These are phyloP conservation scores for Picea glauca DNA, from an alignment of 75 land plant genomes.

Conservation along the genomic window DNA sequence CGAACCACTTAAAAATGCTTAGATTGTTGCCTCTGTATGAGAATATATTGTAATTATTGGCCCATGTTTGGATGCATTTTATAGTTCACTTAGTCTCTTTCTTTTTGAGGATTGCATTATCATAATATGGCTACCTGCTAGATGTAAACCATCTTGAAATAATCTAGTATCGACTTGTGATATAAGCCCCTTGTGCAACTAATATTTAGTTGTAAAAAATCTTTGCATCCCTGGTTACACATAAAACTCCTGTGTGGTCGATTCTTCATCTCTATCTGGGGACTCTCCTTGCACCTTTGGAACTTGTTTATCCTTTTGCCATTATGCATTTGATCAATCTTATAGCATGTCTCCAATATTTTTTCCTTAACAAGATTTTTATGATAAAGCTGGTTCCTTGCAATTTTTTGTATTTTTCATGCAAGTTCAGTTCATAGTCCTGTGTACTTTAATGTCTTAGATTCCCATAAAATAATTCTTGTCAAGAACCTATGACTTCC, in stretches of 20 bases:
- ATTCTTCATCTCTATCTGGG: too few species aligned
- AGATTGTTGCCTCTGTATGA: neutral
- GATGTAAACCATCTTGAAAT: too few species aligned
- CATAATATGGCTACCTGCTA: neutral
- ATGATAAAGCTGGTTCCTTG: neutral
- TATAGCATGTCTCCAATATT: neutral
- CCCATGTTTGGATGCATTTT: neutral
- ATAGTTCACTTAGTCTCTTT: neutral
- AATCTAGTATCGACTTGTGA: neutral
- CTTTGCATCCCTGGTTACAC: too few species aligned
- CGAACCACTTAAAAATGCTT: too few species aligned
- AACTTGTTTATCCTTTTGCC: neutral
- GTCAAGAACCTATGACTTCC: neutral
- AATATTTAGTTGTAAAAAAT: too few species aligned
- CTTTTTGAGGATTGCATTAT: neutral
- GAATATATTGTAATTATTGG: neutral
- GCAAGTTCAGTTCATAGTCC: neutral
- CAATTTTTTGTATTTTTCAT: neutral
- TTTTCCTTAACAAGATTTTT: neutral
- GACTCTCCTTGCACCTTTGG: neutral
- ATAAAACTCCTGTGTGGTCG: too few species aligned
- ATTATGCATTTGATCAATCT: neutral
- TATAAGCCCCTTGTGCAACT: too few species aligned
- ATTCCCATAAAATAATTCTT: neutral
- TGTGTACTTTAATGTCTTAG: neutral